phyloP scores from a whole-genome alignment of 305 asterid genomes.

The Striga hermonthica region DNA sequence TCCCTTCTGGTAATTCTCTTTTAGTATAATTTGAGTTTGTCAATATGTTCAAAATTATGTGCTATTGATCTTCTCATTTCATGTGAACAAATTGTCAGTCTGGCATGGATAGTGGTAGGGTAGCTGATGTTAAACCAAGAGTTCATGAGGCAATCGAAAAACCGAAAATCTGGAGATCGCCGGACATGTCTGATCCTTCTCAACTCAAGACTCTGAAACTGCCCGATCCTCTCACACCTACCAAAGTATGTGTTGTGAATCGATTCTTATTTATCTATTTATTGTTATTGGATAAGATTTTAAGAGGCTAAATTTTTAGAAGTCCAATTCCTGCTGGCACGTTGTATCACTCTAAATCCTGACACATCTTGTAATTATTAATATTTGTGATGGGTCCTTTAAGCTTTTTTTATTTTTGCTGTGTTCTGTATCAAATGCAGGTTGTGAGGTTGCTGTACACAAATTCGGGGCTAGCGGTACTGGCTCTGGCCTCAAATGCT shows the following conservation, averaged over 20 bases:
- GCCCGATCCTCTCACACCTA: conserved; percentile 76
- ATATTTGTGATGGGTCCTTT: background rate
- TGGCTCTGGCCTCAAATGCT: conserved; percentile 82
- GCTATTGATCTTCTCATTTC: conserved; percentile 24
- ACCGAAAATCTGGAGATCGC: conserved; percentile 77
- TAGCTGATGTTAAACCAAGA: conserved; percentile 84
- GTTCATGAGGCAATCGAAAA: conserved; percentile 61
- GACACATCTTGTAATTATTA: background rate
- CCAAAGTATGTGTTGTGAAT: conserved; percentile 53
- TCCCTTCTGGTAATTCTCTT: conserved; percentile 60
- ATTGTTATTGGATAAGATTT: background rate
- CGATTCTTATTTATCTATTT: background rate
- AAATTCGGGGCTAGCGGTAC: conserved; percentile 77
- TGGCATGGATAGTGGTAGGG: conserved; percentile 74
- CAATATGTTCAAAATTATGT: conserved; percentile 11
- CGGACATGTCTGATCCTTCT: conserved; percentile 74
- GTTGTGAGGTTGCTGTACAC: conserved; percentile 76
- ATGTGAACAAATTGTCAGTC: conserved; percentile 49
- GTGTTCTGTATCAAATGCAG: conserved; percentile 40
- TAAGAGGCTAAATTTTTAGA: background rate
- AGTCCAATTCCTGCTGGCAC: background rate
- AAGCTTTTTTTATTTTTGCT: background rate
- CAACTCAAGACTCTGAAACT: conserved; percentile 80
- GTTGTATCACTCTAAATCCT: background rate
- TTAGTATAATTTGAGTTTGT: conserved; percentile 16